Evolutionary conservation across 768 basidiomycete species (phyloP).

Genomic region (Saitozyma podzolica): DNA sequence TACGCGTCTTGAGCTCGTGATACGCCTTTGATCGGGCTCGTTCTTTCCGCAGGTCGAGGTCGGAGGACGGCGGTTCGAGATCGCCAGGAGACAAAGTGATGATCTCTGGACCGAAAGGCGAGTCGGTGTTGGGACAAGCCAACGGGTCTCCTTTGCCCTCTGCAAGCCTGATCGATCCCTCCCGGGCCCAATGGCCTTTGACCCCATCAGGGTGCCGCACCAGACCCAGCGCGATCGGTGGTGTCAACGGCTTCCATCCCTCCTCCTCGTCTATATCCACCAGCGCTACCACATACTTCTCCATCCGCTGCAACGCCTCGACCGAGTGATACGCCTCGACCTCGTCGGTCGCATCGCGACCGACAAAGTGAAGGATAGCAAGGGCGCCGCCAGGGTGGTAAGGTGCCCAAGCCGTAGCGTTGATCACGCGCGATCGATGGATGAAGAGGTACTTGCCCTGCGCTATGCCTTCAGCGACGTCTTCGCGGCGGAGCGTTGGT

Average conservation of each 20-base stretch:
- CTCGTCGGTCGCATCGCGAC: constrained; percentile 91
- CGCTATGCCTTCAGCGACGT: constrained; percentile 70
- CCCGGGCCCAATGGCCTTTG: constrained; percentile 45
- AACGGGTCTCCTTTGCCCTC: not conserved
- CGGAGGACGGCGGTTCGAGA: constrained; percentile 43
- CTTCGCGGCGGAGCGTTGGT: constrained; percentile 55
- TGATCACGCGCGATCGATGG: constrained; percentile 61
- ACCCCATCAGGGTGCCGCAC: constrained; percentile 36
- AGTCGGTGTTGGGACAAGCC: not conserved
- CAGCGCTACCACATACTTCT: constrained; percentile 67
- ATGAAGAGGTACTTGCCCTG: constrained; percentile 74
- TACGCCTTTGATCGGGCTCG: constrained; percentile 61
- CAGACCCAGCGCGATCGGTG: constrained; percentile 79
- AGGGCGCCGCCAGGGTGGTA: constrained; percentile 87
- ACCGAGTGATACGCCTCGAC: constrained; percentile 85
- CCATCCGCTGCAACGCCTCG: constrained; percentile 60
- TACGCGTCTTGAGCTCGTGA: constrained; percentile 70
- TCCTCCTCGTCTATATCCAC: constrained; percentile 56
- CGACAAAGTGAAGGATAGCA: constrained; percentile 89
- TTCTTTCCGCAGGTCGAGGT: constrained; percentile 35
- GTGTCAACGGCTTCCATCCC: constrained; percentile 62
- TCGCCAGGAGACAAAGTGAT: constrained; percentile 25
- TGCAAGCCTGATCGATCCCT: constrained; percentile 36
- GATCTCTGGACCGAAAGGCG: constrained; percentile 1
- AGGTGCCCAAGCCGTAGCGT: constrained; percentile 65